A percentile compares a stretch with the other conserved stretches of the same genome.
These are phyloP conservation scores for Leptodermis oblonga DNA, from an alignment of 257 asterid species.

Conservation along the genomic window DNA sequence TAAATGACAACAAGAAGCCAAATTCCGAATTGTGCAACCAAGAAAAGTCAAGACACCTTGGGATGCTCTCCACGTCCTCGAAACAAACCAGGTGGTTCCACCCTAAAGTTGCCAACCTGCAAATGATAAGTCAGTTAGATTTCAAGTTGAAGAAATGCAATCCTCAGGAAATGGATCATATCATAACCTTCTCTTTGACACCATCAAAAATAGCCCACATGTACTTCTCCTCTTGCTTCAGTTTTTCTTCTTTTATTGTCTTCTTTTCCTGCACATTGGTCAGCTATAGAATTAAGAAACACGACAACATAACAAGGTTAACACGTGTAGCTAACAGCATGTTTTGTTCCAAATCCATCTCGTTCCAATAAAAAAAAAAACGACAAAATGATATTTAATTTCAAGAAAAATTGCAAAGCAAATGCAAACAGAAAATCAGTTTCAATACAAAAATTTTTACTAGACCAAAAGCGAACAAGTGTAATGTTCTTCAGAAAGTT, in stretches of 20 bases:
- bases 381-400: not conserved
- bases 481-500: too few species aligned
- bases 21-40: not conserved
- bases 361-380: not conserved
- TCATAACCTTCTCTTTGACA: constrained; percentile 80
- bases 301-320: not conserved
- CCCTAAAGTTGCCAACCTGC: constrained; percentile 98
- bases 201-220: constrained; percentile 93
- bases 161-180: not conserved
- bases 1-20: not conserved
- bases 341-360: not conserved
- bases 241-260: constrained; percentile 73
- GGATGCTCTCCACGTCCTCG: constrained; percentile 99
- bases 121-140: constrained; percentile 28
- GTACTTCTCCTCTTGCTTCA: constrained; percentile 84
- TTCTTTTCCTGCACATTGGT: constrained; percentile 73
- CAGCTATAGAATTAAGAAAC: constrained; percentile 8
- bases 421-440: not conserved
- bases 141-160: not conserved
- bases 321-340: not conserved
- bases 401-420: not conserved
- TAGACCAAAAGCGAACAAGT: not conserved
- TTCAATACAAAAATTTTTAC: not conserved
- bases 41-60: constrained; percentile 45
- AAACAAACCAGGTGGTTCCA: constrained; percentile 97